Base-by-base conservation (phyloP, 176 grass and related monocot species). In the Cenchrus americanus region DNA sequence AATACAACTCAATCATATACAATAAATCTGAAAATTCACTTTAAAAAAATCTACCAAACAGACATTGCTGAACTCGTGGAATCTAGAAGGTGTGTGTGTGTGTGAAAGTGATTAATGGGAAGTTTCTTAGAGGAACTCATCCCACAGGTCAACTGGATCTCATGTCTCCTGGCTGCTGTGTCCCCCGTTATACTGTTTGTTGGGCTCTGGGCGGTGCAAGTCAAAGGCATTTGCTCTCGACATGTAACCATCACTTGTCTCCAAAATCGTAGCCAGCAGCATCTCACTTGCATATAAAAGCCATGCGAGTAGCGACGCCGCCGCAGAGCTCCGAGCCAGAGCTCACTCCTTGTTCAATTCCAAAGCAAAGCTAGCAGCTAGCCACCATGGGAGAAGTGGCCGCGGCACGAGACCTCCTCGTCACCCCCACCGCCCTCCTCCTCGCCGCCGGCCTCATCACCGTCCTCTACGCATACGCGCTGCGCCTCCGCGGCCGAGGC, bases 401-500 rank as follows among this genome's bases (percentile, higher is more conserved):
- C 59, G 32, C 15, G 12, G 65, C 77, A 53, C n/a, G 74, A 40
- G 51, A 68, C 30, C 55, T 83, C 23, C 24, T 78, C 74, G 27
- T 18, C 15, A 46, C 58, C 57, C 57, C 78, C 21, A 41, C 82
- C 19, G 66, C 67, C 46, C 50, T 93, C 17, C 15, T 90, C 15
- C 69, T 91, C 82, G 66, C 80, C 60, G 19, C 75, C 69, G 72
- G 59, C 73, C 14, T 88, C 73, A 10, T 37, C 34, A 37, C 34
- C 50, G 50, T 51, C 17, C 26, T 91, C 50, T 85, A 76, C 69
- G 17, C 10, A 18, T 85, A 76, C 69, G 17, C 10, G 22, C 60
- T 88, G 37, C 73, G 49, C 64, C 15, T 59, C 49, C 1, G 69
- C 18, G 0, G 46, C 22, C 8, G 59, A 41, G 1, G 68, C 17